Conservation (phyloP, 106 monocot genomes). For the Dactylorhiza incarnata region DNA sequence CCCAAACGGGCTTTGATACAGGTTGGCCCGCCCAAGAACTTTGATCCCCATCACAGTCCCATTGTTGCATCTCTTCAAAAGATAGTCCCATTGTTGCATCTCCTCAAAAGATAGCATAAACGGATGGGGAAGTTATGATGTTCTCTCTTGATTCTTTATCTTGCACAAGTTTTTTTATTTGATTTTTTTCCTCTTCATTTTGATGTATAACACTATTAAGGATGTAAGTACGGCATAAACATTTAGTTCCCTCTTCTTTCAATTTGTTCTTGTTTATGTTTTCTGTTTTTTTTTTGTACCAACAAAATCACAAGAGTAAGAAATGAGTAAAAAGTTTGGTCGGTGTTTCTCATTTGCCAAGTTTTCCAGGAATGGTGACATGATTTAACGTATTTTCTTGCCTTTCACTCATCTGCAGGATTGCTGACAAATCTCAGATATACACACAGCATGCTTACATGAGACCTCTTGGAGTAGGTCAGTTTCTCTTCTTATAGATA, state of each 20-base stretch:
- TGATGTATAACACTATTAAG: not conserved
- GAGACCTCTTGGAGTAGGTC: constrained; percentile 98
- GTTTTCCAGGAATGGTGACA: not conserved
- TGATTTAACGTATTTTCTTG: not conserved
- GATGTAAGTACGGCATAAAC: not conserved
- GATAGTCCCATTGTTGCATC: not conserved
- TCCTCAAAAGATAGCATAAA: not conserved
- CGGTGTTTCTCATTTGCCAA: not conserved
- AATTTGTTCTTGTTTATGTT: not conserved
- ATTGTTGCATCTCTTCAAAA: not conserved
- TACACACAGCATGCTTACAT: constrained; percentile 99
- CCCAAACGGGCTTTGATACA: too few relatives aligned
- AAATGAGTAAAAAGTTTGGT: too few relatives aligned
- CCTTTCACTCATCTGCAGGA: constrained; percentile 47
- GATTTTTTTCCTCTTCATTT: not conserved
- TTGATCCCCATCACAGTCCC: not conserved
- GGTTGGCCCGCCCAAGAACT: too few relatives aligned
- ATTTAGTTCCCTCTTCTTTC: not conserved
- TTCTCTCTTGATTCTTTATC: not conserved
- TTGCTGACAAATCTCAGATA: constrained; percentile 94
- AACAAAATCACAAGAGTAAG: not conserved
- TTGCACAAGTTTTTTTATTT: not conserved
- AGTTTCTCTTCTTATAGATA: constrained; percentile 12
- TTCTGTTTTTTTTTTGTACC: not conserved
- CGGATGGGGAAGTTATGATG: not conserved